Percentiles rank a stretch among this genome's conserved stretches.
These are phyloP conservation scores for Pseudogymnoascus sp. DNA, from an alignment of 2,329 filamentous ascomycete species.

Conservation along the genomic window DNA sequence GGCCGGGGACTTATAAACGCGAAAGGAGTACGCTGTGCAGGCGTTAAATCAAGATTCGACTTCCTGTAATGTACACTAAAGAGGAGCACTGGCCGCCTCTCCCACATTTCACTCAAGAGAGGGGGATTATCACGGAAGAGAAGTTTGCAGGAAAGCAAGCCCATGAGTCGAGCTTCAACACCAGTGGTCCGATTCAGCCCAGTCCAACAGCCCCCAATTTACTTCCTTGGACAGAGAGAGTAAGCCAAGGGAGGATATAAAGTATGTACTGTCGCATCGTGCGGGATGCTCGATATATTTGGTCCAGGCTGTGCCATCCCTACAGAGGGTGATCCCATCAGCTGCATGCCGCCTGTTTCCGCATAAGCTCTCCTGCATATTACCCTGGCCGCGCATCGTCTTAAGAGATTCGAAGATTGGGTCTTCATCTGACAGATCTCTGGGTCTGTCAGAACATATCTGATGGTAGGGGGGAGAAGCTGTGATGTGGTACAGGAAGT, in stretches of 20 bases:
- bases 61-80: background rate
- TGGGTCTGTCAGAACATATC: background rate
- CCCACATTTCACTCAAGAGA: background rate
- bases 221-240: background rate
- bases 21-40: background rate
- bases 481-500: background rate
- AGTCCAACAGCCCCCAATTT: background rate
- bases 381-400: background rate
- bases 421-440: conserved; percentile 6
- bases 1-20: background rate
- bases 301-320: conserved; percentile 1
- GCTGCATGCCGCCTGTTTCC: conserved; percentile 6
- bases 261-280: background rate
- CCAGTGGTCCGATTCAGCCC: background rate
- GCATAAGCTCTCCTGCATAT: conserved; percentile 3
- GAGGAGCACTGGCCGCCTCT: background rate
- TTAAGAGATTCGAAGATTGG: conserved; percentile 4
- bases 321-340: conserved; percentile 3
- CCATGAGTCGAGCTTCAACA: background rate
- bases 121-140: background rate
- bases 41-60: background rate
- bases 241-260: background rate
- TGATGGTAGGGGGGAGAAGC: background rate
- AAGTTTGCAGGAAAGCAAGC: background rate
- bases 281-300: conserved; percentile 2